Conservation (phyloP, 2,329 filamentous ascomycete species). For the Didymella arachidicola region DNA sequence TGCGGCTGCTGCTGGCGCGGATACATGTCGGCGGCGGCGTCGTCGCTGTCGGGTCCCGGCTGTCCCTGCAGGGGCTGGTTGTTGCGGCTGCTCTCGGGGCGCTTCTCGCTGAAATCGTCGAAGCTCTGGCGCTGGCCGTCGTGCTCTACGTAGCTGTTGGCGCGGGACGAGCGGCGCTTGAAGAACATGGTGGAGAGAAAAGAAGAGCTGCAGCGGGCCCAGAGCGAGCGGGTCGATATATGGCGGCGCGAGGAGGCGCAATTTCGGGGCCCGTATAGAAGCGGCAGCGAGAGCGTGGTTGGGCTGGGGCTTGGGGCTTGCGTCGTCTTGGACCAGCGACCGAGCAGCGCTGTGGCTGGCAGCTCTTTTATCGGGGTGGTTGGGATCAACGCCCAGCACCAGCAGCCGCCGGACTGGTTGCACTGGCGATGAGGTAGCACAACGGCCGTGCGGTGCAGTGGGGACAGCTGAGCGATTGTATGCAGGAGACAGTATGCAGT, state of each 20-base stretch:
- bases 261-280: conserved; percentile 23
- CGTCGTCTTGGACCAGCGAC: not conserved
- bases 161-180: conserved; percentile 58
- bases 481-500: no score
- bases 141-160: conserved; percentile 59
- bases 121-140: conserved; percentile 51
- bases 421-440: conserved; percentile 15
- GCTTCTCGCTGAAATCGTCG: conserved; percentile 52
- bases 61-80: conserved; percentile 26
- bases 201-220: conserved; percentile 25
- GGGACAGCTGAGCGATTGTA: not conserved
- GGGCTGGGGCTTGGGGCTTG: conserved; percentile 7
- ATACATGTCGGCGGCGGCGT: conserved; percentile 53
- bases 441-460: no score
- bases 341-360: conserved; percentile 20
- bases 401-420: conserved; percentile 7
- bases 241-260: conserved; percentile 26
- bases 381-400: conserved; percentile 20
- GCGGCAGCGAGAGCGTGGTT: conserved; percentile 14
- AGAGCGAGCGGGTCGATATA: conserved; percentile 36
- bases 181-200: conserved; percentile 55
- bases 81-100: conserved; percentile 51
- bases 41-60: conserved; percentile 2
- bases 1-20: conserved; percentile 51
- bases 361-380: conserved; percentile 25